phyloP scores from a whole-genome alignment of 2,329 filamentous ascomycete genomes.

The Furcasterigmium furcatum region DNA sequence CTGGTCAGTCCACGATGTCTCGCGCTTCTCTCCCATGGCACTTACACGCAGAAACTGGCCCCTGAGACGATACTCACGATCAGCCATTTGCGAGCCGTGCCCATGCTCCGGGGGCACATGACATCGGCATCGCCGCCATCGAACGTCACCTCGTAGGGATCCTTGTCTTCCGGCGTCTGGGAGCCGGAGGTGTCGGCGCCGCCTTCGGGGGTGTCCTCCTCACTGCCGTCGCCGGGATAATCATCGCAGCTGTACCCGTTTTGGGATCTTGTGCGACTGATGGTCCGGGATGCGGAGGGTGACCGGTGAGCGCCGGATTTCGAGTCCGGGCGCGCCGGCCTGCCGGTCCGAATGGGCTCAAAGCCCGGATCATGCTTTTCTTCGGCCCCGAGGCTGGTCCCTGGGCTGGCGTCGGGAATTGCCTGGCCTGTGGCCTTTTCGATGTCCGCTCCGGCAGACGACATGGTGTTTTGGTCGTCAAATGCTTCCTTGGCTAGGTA shows the following conservation, averaged over 20 bases:
- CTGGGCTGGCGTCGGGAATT: slow-evolving; percentile 3
- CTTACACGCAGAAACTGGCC: slow-evolving; percentile 81
- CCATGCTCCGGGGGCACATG: slow-evolving; percentile 69
- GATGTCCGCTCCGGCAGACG: slow-evolving; percentile 2
- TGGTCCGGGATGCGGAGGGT: slow-evolving; percentile 12
- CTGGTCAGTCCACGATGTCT: too few species aligned
- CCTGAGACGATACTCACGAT: slow-evolving; percentile 72
- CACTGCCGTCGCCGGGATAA: slow-evolving; percentile 10
- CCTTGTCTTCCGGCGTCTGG: slow-evolving; percentile 23
- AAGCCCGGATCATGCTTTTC: slow-evolving; percentile 10
- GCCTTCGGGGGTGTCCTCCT: background rate
- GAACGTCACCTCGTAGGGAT: slow-evolving; percentile 69
- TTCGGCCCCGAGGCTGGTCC: background rate
- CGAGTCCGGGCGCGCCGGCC: background rate
- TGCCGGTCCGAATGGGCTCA: slow-evolving; percentile 19
- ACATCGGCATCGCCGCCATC: slow-evolving; percentile 71
- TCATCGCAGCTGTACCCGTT: slow-evolving; percentile 42
- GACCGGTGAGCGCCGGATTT: background rate
- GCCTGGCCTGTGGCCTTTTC: slow-evolving; percentile 11
- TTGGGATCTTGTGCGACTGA: slow-evolving; percentile 31
- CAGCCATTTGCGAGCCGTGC: slow-evolving; percentile 67
- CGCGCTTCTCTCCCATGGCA: too few species aligned
- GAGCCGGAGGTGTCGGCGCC: slow-evolving; percentile 4
- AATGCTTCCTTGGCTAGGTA: too few species aligned
- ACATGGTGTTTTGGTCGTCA: too few species aligned